phyloP scores from a whole-genome alignment of 345 rosid genomes.

The Acer negundo region DNA sequence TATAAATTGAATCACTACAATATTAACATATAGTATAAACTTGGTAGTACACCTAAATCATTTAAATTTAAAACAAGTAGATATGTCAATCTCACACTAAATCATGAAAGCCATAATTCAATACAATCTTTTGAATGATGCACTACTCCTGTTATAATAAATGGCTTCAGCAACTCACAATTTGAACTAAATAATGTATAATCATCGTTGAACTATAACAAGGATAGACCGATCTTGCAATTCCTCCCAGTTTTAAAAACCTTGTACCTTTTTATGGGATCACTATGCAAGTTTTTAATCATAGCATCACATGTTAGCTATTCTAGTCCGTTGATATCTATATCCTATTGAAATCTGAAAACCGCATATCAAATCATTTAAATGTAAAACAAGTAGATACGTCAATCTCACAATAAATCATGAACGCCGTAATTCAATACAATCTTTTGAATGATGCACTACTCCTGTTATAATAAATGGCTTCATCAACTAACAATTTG shows the following conservation, averaged over 20 bases:
- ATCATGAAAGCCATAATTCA: neutral
- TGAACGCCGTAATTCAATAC: neutral
- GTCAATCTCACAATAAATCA: neutral
- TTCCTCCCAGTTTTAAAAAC: neutral
- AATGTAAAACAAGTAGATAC: neutral
- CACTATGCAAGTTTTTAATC: neutral
- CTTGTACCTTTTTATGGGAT: neutral
- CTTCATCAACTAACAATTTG: neutral
- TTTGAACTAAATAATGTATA: neutral
- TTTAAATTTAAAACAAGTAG: neutral
- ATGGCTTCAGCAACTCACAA: neutral
- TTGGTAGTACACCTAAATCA: neutral
- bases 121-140: neutral
- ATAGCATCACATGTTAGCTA: no score
- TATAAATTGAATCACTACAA: neutral
- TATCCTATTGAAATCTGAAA: no score
- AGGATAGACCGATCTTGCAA: neutral
- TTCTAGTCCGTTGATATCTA: no score
- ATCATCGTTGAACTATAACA: neutral
- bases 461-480: neutral
- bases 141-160: neutral
- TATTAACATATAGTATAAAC: neutral
- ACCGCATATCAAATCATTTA: constrained; percentile 8
- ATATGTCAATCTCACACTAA: neutral
- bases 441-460: neutral